A percentile compares a stretch with the other conserved stretches of the same genome.
Evolutionary conservation across 768 basidiomycete genomes (phyloP).

Genomic region (Coprinopsis cinerea): DNA sequence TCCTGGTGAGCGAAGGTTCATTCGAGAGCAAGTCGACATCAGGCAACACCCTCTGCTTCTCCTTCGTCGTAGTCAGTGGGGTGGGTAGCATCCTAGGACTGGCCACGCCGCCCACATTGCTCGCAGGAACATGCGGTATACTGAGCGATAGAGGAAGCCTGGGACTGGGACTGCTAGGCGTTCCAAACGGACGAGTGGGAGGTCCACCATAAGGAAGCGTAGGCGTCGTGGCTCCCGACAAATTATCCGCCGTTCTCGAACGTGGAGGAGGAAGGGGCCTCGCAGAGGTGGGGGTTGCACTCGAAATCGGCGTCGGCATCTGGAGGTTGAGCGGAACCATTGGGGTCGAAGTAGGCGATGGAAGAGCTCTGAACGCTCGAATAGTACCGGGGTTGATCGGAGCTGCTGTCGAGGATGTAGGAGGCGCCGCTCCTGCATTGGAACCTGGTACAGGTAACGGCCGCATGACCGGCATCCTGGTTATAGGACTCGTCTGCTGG

Average conservation of each 20-base stretch:
- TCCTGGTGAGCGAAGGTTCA: not conserved
- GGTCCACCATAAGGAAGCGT: not conserved
- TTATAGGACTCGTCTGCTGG: not conserved
- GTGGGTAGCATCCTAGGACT: slow-evolving; percentile 3
- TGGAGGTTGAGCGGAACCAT: not conserved
- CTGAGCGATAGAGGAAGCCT: not conserved
- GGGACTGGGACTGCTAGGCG: not conserved
- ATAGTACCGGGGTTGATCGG: not conserved
- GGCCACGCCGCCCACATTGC: no score
- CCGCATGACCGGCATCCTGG: not conserved
- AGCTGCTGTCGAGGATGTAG: not conserved
- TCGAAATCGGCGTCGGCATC: slow-evolving; percentile 1
- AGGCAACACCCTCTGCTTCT: not conserved
- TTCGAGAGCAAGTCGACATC: not conserved
- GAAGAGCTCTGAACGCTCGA: not conserved
- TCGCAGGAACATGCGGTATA: not conserved
- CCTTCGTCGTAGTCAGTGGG: slow-evolving; percentile 1
- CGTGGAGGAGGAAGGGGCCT: not conserved
- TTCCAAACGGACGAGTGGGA: no score
- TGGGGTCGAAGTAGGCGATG: not conserved
- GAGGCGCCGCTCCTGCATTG: not conserved
- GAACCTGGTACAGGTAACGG: not conserved
- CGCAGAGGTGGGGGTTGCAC: not conserved
- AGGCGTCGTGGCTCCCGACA: not conserved
- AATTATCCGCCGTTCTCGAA: not conserved